Evolutionary conservation across 192 early-diverging fungal genomes (phyloP).

Genomic region (Podila clonocystis): DNA sequence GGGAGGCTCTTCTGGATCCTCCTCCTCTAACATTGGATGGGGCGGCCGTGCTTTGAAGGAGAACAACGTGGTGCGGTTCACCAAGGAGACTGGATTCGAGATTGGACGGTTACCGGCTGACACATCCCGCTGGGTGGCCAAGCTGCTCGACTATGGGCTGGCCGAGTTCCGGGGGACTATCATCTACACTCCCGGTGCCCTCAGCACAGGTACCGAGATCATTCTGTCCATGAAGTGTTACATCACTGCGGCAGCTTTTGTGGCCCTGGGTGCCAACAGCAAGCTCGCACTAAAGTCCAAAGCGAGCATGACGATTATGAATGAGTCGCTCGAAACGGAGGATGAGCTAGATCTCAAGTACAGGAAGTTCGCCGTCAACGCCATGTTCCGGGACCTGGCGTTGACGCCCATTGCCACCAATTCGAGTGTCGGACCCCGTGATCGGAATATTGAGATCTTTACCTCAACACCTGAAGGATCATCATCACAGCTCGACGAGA

Average conservation of each 20-base stretch:
- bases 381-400: slow-evolving; percentile 25
- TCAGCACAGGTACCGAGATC: slow-evolving; percentile 58
- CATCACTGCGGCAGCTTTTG: slow-evolving; percentile 36
- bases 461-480: slow-evolving; percentile 19
- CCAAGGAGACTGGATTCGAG: slow-evolving; percentile 44
- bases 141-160: slow-evolving; percentile 56
- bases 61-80: slow-evolving; percentile 63
- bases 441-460: slow-evolving; percentile 23
- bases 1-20: neutral
- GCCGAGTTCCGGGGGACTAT: slow-evolving; percentile 59
- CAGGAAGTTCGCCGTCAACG: slow-evolving; percentile 37
- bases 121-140: slow-evolving; percentile 54
- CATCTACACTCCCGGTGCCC: slow-evolving; percentile 27
- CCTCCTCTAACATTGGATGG: slow-evolving; percentile 27
- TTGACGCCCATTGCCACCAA: slow-evolving; percentile 44
- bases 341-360: slow-evolving; percentile 40
- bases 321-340: slow-evolving; percentile 33
- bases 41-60: slow-evolving; percentile 18
- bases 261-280: slow-evolving; percentile 2
- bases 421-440: slow-evolving; percentile 19
- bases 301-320: slow-evolving; percentile 11
- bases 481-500: slow-evolving; percentile 7
- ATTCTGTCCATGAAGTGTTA: slow-evolving; percentile 53
- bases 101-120: slow-evolving; percentile 57
- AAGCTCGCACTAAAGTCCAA: slow-evolving; percentile 1